A percentile compares a stretch with the other conserved stretches of the same genome.
Evolutionary conservation across 192 early-diverging fungal species (phyloP).

Genomic region (Lunasporangiospora selenospora): DNA sequence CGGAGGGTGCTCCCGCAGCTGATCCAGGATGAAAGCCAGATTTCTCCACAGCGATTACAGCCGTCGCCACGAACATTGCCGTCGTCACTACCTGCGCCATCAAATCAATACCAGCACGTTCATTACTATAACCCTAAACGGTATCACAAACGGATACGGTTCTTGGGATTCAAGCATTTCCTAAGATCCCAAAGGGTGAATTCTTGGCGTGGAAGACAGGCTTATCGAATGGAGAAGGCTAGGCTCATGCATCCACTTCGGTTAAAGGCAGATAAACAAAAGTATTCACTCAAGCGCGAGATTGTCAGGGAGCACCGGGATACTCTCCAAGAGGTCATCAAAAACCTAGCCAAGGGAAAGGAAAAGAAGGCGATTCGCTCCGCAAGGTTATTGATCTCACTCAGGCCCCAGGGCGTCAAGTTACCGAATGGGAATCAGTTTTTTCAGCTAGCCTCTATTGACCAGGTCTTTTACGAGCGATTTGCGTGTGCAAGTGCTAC

Average conservation of each 20-base stretch:
- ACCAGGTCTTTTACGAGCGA: conserved; percentile 9
- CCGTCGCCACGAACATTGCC: too few species aligned
- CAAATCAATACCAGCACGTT: conserved; percentile 20
- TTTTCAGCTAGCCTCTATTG: neutral
- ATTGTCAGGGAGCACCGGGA: neutral
- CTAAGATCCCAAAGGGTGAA: neutral
- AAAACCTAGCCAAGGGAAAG: neutral
- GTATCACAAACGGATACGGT: conserved; percentile 2
- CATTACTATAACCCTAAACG: conserved; percentile 12
- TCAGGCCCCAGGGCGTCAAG: neutral
- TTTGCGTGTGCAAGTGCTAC: too few species aligned
- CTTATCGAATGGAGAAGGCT: neutral
- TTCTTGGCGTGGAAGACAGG: conserved; percentile 4
- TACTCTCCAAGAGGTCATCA: neutral
- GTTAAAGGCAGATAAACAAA: neutral
- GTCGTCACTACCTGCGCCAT: too few species aligned
- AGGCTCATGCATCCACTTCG: neutral
- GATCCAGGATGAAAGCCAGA: too few species aligned
- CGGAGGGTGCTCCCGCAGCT: too few species aligned
- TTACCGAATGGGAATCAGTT: conserved; percentile 12
- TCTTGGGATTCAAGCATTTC: conserved; percentile 26
- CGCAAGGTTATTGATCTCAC: conserved; percentile 10
- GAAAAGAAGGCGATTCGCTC: neutral
- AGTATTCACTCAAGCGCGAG: neutral
- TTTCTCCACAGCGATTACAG: too few species aligned